phyloP scores from a whole-genome alignment of 148 eudicot genomes.

The Cornus kousa region DNA sequence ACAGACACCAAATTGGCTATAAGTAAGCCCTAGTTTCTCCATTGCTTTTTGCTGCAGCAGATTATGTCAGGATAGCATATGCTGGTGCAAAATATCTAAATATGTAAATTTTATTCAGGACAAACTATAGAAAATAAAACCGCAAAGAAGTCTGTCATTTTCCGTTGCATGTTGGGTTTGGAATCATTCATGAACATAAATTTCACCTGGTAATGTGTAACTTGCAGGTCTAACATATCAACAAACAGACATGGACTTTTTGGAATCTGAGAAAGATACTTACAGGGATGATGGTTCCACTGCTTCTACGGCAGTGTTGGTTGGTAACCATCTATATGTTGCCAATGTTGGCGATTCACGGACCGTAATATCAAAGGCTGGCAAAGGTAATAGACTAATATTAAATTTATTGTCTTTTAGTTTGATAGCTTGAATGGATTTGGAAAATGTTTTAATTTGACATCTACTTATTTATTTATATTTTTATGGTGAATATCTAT shows the following conservation, averaged over 20 bases:
- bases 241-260: slow-evolving; percentile 70
- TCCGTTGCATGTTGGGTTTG: slow-evolving; percentile 1
- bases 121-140: neutral
- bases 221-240: slow-evolving; percentile 81
- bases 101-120: neutral
- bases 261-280: slow-evolving; percentile 87
- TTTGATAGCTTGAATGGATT: slow-evolving; percentile 14
- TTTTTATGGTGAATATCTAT: neutral
- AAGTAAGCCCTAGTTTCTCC: slow-evolving; percentile 52
- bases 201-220: slow-evolving; percentile 15
- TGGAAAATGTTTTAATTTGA: neutral
- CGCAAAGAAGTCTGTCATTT: neutral
- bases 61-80: neutral
- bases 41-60: neutral
- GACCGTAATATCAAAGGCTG: slow-evolving; percentile 79
- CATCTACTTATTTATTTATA: neutral
- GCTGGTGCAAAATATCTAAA: neutral
- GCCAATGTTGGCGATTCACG: slow-evolving; percentile 99
- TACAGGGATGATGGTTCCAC: slow-evolving; percentile 97
- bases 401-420: neutral
- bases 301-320: slow-evolving; percentile 94
- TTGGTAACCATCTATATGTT: slow-evolving; percentile 87
- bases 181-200: neutral
- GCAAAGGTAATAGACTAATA: slow-evolving; percentile 52
- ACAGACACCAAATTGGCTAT: slow-evolving; percentile 75